These are phyloP conservation scores for Xylaria sp. DNA, from an alignment of 2,329 filamentous ascomycete genomes.

Conservation along the genomic window DNA sequence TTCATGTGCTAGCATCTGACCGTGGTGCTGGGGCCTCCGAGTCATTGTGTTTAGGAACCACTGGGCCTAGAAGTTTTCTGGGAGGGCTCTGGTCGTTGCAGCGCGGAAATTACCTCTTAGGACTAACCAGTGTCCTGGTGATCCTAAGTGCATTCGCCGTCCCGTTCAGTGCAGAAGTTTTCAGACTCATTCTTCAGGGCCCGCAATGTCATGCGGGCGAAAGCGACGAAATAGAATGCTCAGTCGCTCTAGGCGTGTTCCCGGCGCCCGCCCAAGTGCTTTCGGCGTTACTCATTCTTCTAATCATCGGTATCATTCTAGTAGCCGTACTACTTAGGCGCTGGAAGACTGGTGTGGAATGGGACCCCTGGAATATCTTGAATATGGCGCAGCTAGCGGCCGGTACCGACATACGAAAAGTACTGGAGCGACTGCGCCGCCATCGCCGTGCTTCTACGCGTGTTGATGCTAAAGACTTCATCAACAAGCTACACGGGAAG, in stretches of 20 bases:
- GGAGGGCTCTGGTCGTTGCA: constrained; percentile 50
- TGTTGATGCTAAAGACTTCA: constrained; percentile 34
- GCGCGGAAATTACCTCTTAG: constrained; percentile 51
- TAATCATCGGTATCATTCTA: constrained; percentile 47
- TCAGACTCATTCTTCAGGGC: constrained; percentile 53
- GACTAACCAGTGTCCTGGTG: constrained; percentile 52
- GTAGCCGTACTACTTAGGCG: constrained; percentile 47
- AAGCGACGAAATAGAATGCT: constrained; percentile 46
- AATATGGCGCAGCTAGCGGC: constrained; percentile 51
- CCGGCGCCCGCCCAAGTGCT: constrained; percentile 47
- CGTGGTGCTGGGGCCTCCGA: constrained; percentile 54
- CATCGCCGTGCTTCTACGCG: neutral
- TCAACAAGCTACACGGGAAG: constrained; percentile 43
- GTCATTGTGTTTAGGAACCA: constrained; percentile 56
- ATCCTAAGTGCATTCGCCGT: constrained; percentile 51
- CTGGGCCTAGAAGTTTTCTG: constrained; percentile 51
- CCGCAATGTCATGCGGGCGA: constrained; percentile 42
- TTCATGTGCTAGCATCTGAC: constrained; percentile 53
- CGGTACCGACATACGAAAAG: constrained; percentile 35
- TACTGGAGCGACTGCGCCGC: constrained; percentile 38
- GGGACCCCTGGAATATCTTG: constrained; percentile 55
- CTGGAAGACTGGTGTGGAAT: constrained; percentile 53
- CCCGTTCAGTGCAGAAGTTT: constrained; percentile 54
- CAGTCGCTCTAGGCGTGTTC: constrained; percentile 51
- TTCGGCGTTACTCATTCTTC: constrained; percentile 48